Base-by-base conservation (phyloP, 73 alveolate species). In the Diophrys sp. region DNA sequence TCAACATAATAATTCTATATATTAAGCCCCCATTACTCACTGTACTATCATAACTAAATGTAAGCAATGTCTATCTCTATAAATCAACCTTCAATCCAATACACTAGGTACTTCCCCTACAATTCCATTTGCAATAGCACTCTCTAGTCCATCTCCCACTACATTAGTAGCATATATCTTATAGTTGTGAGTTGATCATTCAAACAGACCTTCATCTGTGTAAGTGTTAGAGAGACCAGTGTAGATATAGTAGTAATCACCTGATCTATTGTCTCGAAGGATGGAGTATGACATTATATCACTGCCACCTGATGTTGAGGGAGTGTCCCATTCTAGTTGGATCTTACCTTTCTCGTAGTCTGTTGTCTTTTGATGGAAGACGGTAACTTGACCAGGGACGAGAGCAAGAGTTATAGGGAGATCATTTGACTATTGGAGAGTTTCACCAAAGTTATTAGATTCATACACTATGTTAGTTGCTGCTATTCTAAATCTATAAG, bases 121-220 rank as follows among this genome's bases (percentile, higher is more conserved):
- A 54, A 62, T 73, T 2, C 90, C 87, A 23, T 67, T 56, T 28
- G 84, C 53, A 31, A 34, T 67, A 27, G 56, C 81, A 56, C 92
- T 79, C 23, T 53, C 71, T 0, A 82, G 80, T 0, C 91, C 90
- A 56, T 69, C 88, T 0, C 95, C 95, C 2, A 82, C 83, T 18
- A 79, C 86, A 77, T 87, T 91, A 14, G 80, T 44, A 0, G 95
- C 95, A 18, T 67, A 1, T 29, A 91, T 73, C 79, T 75, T 83
- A 71, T 87, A 91, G 54, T 84, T 87, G 71, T 87, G 80, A 0
- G 77, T 30, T 29, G 74, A 69, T 53, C 94, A 89, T 27, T 28
- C 72, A 25, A 70, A 44, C 30, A 87, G 76, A 1, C 73, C 77
- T 1, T 33, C 30, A 70, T 87, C 94, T 1, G 78, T 66, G 67